Conservation (phyloP, 352 stramenopile species). For the Pythium aphanidermatum region DNA sequence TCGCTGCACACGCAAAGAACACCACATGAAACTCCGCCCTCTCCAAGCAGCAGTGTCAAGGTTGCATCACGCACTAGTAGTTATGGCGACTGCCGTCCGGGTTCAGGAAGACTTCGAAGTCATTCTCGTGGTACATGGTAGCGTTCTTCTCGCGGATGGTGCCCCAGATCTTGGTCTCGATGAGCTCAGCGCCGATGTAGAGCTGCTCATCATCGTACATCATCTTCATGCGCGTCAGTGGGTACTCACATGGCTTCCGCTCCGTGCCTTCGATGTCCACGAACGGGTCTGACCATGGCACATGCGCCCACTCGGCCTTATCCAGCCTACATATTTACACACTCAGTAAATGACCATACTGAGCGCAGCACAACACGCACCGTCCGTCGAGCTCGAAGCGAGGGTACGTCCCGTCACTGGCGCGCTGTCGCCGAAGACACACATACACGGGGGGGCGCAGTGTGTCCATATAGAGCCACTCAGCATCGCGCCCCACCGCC, state of each 20-base stretch:
- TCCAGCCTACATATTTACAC: slow-evolving; percentile 25
- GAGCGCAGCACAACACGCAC: slow-evolving; percentile 15
- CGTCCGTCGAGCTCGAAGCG: slow-evolving; percentile 47
- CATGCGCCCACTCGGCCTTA: slow-evolving; percentile 62
- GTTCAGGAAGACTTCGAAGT: slow-evolving; percentile 93
- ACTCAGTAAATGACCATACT: background rate
- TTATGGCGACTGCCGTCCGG: slow-evolving; percentile 70
- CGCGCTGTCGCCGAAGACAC: slow-evolving; percentile 42
- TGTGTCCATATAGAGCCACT: slow-evolving; percentile 52
- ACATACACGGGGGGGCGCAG: slow-evolving; percentile 63
- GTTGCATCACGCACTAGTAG: slow-evolving; percentile 64
- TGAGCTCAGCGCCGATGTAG: slow-evolving; percentile 61
- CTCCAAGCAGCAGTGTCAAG: no score
- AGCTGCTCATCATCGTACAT: slow-evolving; percentile 72
- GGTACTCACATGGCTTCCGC: slow-evolving; percentile 33
- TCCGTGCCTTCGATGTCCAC: slow-evolving; percentile 68
- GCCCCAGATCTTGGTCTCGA: slow-evolving; percentile 72
- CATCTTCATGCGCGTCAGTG: slow-evolving; percentile 70
- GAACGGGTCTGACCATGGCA: slow-evolving; percentile 64
- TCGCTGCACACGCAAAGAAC: slow-evolving; percentile 48
- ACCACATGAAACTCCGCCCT: no score
- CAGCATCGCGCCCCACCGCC: slow-evolving; percentile 15
- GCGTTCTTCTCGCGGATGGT: slow-evolving; percentile 63
- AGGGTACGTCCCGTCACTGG: slow-evolving; percentile 17
- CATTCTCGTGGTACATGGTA: slow-evolving; percentile 87